These are phyloP conservation scores for Nothophoma quercina DNA, from an alignment of 2,329 filamentous ascomycete genomes.

Conservation along the genomic window DNA sequence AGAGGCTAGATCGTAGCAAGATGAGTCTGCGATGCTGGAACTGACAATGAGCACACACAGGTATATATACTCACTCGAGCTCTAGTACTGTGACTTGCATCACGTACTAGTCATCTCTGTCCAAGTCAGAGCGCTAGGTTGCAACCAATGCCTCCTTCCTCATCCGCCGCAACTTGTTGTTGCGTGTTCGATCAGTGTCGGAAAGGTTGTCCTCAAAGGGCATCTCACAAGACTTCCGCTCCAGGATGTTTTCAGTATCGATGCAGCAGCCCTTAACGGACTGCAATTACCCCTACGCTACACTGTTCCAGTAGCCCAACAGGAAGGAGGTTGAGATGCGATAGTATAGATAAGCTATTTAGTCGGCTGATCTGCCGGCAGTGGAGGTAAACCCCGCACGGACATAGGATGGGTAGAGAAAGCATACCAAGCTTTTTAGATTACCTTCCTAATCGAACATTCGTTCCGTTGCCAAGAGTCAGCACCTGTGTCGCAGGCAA, in stretches of 20 bases:
- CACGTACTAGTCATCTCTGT: constrained; percentile 2
- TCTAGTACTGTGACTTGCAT: constrained; percentile 9
- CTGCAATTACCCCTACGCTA: constrained; percentile 18
- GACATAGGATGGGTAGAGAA: constrained; percentile 20
- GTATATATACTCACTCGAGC: constrained; percentile 30
- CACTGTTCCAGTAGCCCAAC: constrained; percentile 16
- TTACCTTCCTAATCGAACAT: constrained; percentile 32
- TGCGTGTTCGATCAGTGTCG: constrained; percentile 18
- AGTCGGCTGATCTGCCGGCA: constrained; percentile 15
- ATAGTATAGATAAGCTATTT: constrained; percentile 18
- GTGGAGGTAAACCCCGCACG: constrained; percentile 15
- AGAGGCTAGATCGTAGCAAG: constrained; percentile 32
- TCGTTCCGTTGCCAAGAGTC: constrained; percentile 22
- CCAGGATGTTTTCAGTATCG: constrained; percentile 15
- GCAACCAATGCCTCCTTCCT: constrained; percentile 24
- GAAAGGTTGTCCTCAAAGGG: constrained; percentile 24
- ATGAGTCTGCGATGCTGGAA: constrained; percentile 21
- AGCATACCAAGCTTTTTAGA: constrained; percentile 24
- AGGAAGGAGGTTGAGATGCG: constrained; percentile 32
- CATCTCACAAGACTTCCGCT: constrained; percentile 23
- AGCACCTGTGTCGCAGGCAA: constrained; percentile 15
- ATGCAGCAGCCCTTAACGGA: constrained; percentile 16
- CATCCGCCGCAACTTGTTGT: constrained; percentile 20
- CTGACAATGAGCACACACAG: constrained; percentile 9
- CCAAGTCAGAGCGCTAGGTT: constrained; percentile 15